Percentiles rank a stretch among this genome's conserved stretches.
phyloP scores from a whole-genome alignment of 495 filamentous ascomycete genomes.

The Daldinia grandis region DNA sequence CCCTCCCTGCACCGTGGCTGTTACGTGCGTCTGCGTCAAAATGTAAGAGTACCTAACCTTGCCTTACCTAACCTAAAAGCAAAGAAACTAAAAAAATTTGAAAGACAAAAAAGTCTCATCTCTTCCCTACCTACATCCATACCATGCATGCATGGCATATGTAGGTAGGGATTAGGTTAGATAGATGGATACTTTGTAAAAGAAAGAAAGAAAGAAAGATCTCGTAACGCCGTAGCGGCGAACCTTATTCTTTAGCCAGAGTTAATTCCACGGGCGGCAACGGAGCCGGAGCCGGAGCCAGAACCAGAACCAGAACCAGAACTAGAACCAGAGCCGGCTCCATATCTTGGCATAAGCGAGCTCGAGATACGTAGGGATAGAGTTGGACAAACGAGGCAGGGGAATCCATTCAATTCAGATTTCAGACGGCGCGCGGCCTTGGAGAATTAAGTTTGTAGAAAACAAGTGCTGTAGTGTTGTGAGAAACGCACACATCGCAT shows the following conservation, averaged over 20 bases:
- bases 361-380: not conserved
- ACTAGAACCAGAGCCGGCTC: not conserved
- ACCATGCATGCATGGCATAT: not conserved
- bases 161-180: not conserved
- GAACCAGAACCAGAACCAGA: too few relatives aligned
- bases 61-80: not conserved
- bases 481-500: slow-evolving; percentile 1
- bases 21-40: slow-evolving; percentile 11
- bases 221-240: not conserved
- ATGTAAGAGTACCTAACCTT: too few relatives aligned
- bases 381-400: not conserved
- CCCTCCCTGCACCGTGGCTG: not conserved
- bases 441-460: slow-evolving; percentile 18
- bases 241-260: not conserved
- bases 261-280: not conserved
- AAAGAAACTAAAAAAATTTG: not conserved
- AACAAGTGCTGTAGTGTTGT: not conserved
- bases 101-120: not conserved
- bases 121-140: not conserved
- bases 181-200: too few relatives aligned
- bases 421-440: slow-evolving; percentile 12
- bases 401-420: not conserved
- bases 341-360: not conserved
- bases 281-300: not conserved
- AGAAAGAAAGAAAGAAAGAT: not conserved